A percentile compares a stretch with the other conserved stretches of the same genome.
phyloP scores from a whole-genome alignment of 2,329 filamentous ascomycete genomes.

The Trichoderma harzianum region DNA sequence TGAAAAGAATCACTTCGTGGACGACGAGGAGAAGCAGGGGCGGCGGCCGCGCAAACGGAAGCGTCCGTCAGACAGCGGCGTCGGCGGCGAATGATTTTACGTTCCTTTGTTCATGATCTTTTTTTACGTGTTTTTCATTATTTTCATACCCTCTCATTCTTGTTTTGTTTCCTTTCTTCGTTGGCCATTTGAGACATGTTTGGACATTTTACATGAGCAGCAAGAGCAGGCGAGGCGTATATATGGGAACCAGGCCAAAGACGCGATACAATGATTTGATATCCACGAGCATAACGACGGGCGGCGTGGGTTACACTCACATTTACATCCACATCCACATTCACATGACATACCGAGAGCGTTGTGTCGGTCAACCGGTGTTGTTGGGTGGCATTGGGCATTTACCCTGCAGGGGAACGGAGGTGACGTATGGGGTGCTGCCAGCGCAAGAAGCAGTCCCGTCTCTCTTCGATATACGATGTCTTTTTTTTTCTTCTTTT shows the following conservation, averaged over 20 bases:
- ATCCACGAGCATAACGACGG: background rate
- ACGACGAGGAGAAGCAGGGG: slow-evolving; percentile 35
- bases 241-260: background rate
- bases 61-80: slow-evolving; percentile 17
- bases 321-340: background rate
- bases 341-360: background rate
- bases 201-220: background rate
- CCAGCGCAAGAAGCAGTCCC: background rate
- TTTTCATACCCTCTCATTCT: background rate
- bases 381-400: background rate
- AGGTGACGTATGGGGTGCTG: background rate
- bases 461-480: background rate
- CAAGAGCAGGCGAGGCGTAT: background rate
- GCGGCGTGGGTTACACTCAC: background rate
- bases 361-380: background rate
- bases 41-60: slow-evolving; percentile 47
- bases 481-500: background rate
- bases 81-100: background rate
- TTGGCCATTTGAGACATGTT: background rate
- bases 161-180: background rate
- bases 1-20: slow-evolving; percentile 54
- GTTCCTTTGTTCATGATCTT: background rate
- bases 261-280: background rate
- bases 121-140: background rate
- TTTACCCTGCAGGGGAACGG: background rate